Conservation (phyloP, 768 basidiomycete genomes). For the Hericium coralloides region DNA sequence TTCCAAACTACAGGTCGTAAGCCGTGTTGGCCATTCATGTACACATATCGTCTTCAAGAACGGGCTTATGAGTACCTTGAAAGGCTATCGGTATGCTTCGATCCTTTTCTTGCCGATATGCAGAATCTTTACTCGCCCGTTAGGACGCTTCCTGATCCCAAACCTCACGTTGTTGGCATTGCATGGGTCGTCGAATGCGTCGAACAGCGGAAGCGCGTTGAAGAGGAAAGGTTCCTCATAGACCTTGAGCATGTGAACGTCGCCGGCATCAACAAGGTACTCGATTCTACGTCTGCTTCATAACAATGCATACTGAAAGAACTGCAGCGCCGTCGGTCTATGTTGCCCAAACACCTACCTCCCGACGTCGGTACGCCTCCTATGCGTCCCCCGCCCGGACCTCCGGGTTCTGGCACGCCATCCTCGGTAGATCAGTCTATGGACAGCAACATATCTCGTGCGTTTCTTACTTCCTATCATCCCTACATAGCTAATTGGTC, state of each 20-base stretch:
- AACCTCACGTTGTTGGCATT: constrained; percentile 73
- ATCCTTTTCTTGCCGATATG: not conserved
- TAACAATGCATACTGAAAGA: not conserved
- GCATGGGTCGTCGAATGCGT: constrained; percentile 87
- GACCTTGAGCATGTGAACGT: constrained; percentile 51
- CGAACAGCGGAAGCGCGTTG: constrained; percentile 54
- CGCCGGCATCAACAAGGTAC: constrained; percentile 56
- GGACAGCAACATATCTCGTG: constrained; percentile 6
- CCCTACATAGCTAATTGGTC: not conserved
- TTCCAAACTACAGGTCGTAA: constrained; percentile 49
- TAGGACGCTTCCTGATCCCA: constrained; percentile 55
- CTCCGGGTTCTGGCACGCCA: constrained; percentile 1
- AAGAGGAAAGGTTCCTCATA: constrained; percentile 57
- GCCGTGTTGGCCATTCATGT: constrained; percentile 60
- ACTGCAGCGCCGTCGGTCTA: constrained; percentile 62
- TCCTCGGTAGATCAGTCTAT: constrained; percentile 11
- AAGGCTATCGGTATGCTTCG: constrained; percentile 51
- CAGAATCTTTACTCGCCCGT: not conserved
- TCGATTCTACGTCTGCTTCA: constrained; percentile 1
- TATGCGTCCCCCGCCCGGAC: not conserved
- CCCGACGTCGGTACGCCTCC: not conserved
- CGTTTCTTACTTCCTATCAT: not conserved
- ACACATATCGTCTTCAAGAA: constrained; percentile 87
- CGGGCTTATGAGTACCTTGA: constrained; percentile 64
- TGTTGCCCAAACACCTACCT: constrained; percentile 52